phyloP scores from a whole-genome alignment of 768 basidiomycete genomes.

The Leccinum aurantiacum region DNA sequence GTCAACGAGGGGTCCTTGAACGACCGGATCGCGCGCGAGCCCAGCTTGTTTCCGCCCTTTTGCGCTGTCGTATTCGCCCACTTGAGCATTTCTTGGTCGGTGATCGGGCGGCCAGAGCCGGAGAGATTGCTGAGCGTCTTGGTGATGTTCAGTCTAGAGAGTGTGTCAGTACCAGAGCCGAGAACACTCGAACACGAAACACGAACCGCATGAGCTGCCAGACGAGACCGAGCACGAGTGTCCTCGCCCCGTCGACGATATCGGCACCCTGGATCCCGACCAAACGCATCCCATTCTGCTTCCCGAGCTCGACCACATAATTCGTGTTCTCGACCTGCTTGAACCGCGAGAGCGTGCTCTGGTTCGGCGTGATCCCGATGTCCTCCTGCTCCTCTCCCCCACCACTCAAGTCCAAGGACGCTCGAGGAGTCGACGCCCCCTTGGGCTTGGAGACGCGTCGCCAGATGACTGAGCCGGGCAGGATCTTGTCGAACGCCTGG shows the following conservation, averaged over 20 bases:
- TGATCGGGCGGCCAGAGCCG: constrained; percentile 75
- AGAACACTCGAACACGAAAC: neutral
- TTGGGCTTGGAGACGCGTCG: constrained; percentile 92
- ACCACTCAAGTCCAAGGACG: constrained; percentile 37
- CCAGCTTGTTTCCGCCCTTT: constrained; percentile 48
- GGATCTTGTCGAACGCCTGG: constrained; percentile 95
- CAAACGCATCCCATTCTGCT: constrained; percentile 90
- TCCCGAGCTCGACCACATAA: constrained; percentile 90
- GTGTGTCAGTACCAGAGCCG: neutral
- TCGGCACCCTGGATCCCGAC: constrained; percentile 98
- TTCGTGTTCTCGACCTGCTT: constrained; percentile 99
- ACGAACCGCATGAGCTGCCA: constrained; percentile 95
- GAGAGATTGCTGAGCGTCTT: constrained; percentile 81
- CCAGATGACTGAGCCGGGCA: constrained; percentile 93
- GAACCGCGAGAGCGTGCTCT: constrained; percentile 86
- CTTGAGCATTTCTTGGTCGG: constrained; percentile 90
- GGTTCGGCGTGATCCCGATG: constrained; percentile 80
- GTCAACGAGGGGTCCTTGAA: constrained; percentile 93
- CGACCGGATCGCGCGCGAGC: constrained; percentile 69
- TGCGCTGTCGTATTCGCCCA: constrained; percentile 95
- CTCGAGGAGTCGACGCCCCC: constrained; percentile 35
- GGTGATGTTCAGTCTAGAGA: constrained; percentile 74
- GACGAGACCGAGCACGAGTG: constrained; percentile 91
- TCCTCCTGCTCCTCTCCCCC: constrained; percentile 68
- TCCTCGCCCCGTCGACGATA: constrained; percentile 91